Base-by-base conservation (phyloP, 257 asterid genomes). In the Galeopsis tetrahit region DNA sequence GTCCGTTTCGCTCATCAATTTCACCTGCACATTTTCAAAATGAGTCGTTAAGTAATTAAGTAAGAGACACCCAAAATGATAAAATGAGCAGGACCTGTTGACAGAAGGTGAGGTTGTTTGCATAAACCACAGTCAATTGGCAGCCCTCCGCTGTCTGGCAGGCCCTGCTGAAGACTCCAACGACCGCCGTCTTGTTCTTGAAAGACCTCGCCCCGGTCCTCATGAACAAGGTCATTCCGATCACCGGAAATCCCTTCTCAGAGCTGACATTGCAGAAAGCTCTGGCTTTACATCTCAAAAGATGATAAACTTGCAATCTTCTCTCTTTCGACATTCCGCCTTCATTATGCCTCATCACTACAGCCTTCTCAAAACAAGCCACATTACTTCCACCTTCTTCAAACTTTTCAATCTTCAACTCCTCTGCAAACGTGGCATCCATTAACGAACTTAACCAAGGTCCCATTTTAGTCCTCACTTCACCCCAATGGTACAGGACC, bases 341-440 rank as follows among this genome's bases (percentile, higher is more conserved):
- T 78, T 89, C 97, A 28, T 87, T 89, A 36, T 89, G 97, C 78
- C 97, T 80, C 96, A 85, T 91, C 63, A 91, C 96, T 70, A 80
- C 85, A 0, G 89, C 81, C 79, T 74, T 80, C 80, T 87, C 92
- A 38, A 91, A 87, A 63, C 96, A 91, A 60, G 63, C 31, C 0
- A 57, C 68, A 6, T 6, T 55, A 0, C 6, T 58, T 9, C 71
- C 63, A 1, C 70, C 51, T 1, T 71, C 51, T 1, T 71, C 78
- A 13, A 87, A 82, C 0, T 10, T 69, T 62, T 91, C 89, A 2
- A 91, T 69, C 0, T 69, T 48, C 4, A 79, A 46, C 0, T 77
- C 74, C 70, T 58, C 78, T 0, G 85, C 88, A 61, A 85, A 89
- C 1, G 92, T 78, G 7, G 95, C 91, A 5, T 80, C 85, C 87